Percentiles rank a stretch among this genome's conserved stretches.
These are phyloP conservation scores for Exophiala spinifera DNA, from an alignment of 2,329 filamentous ascomycete genomes.

Conservation along the genomic window DNA sequence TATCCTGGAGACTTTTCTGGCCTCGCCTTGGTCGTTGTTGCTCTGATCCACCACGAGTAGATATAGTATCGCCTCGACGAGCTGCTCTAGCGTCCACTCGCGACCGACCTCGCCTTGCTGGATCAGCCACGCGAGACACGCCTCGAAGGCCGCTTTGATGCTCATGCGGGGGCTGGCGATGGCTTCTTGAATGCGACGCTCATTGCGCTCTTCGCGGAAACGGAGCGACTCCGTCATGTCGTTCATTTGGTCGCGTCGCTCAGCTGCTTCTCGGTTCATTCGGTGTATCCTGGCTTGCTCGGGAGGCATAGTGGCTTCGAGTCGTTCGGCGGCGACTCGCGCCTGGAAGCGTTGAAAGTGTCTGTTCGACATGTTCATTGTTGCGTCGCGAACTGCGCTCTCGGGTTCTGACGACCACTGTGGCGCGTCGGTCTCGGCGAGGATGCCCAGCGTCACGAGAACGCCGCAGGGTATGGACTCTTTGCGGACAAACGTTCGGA, in stretches of 20 bases:
- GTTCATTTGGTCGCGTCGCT: constrained; percentile 20
- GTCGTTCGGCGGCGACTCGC: constrained; percentile 17
- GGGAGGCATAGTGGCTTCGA: constrained; percentile 31
- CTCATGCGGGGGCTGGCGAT: constrained; percentile 30
- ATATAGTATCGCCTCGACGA: constrained; percentile 31
- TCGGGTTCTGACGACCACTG: constrained; percentile 27
- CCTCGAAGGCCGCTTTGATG: constrained; percentile 28
- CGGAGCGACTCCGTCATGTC: constrained; percentile 22
- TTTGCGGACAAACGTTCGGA: constrained; percentile 27
- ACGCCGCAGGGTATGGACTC: constrained; percentile 32
- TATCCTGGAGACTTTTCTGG: constrained; percentile 27
- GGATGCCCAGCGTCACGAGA: constrained; percentile 31
- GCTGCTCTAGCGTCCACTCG: constrained; percentile 26
- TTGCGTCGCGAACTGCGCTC: constrained; percentile 11
- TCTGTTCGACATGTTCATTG: constrained; percentile 11
- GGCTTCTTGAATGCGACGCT: constrained; percentile 29
- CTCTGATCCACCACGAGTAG: constrained; percentile 30
- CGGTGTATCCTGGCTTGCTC: constrained; percentile 30
- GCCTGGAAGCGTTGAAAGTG: constrained; percentile 25
- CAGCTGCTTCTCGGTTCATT: constrained; percentile 24
- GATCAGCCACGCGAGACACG: constrained; percentile 31
- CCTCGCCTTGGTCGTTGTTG: constrained; percentile 16
- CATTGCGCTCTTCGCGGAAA: constrained; percentile 25
- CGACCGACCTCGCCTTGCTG: constrained; percentile 27
- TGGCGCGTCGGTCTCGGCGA: constrained; percentile 30